Conservation (phyloP, 495 filamentous ascomycete species). For the Hyphodiscus hymeniophilus region DNA sequence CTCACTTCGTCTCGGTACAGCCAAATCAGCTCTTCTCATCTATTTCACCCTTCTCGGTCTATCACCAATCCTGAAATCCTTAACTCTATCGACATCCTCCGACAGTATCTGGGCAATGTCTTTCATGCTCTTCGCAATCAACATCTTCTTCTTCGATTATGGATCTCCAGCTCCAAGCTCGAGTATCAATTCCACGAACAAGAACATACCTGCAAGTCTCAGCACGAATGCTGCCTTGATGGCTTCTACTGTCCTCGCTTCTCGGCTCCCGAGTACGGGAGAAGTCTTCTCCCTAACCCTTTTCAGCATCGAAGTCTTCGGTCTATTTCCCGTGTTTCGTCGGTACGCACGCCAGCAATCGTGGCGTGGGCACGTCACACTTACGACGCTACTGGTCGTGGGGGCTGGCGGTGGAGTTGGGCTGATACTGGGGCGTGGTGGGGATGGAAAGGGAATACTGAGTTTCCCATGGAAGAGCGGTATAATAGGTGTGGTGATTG, state of each 20-base stretch:
- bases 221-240: constrained; percentile 94
- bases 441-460: constrained; percentile 27
- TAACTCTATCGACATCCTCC: constrained; percentile 79
- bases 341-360: constrained; percentile 74
- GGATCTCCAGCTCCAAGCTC: constrained; percentile 34
- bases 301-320: constrained; percentile 96
- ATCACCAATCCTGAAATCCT: constrained; percentile 87
- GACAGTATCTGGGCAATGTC: constrained; percentile 97
- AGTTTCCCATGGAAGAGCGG: constrained; percentile 53
- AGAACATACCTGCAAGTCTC: constrained; percentile 66
- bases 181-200: constrained; percentile 41
- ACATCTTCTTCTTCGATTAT: constrained; percentile 97
- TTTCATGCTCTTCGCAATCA: constrained; percentile 85
- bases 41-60: constrained; percentile 86
- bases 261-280: constrained; percentile 74
- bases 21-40: constrained; percentile 89
- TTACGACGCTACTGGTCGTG: constrained; percentile 74
- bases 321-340: constrained; percentile 90
- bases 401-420: constrained; percentile 72
- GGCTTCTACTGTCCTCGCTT: constrained; percentile 88
- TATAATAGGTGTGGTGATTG: constrained; percentile 62
- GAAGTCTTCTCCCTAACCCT: constrained; percentile 94
- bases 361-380: constrained; percentile 70
- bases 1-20: constrained; percentile 48
- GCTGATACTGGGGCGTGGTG: constrained; percentile 50